Conservation (phyloP, 2,329 filamentous ascomycete species). For the Pseudogymnoascus sp. region DNA sequence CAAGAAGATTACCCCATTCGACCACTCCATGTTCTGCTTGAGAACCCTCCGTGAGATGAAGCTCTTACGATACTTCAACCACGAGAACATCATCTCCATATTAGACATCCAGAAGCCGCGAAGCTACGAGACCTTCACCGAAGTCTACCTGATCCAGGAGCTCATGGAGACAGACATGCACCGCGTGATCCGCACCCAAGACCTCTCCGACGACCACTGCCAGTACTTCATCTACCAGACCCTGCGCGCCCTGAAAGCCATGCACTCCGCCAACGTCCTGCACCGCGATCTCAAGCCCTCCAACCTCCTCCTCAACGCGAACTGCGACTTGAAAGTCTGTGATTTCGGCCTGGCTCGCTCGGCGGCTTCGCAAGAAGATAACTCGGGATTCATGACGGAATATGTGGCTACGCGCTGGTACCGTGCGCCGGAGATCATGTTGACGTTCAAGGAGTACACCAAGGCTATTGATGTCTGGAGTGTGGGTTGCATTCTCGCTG, state of each 20-base stretch:
- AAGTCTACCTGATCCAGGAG: constrained; percentile 98
- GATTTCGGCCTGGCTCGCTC: constrained; percentile 95
- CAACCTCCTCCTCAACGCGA: constrained; percentile 93
- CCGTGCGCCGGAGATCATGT: constrained; percentile 97
- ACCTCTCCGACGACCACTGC: constrained; percentile 97
- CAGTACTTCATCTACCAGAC: constrained; percentile 99
- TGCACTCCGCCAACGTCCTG: constrained; percentile 98
- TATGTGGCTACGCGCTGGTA: constrained; percentile 99
- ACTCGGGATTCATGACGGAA: constrained; percentile 99
- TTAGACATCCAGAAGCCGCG: constrained; percentile 97
- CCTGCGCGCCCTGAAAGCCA: constrained; percentile 91
- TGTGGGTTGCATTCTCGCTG: constrained; percentile 93
- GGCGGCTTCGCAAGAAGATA: constrained; percentile 94
- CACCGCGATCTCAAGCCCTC: constrained; percentile 97
- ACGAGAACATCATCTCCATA: constrained; percentile 99
- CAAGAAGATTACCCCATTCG: constrained; percentile 99
- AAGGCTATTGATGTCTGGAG: constrained; percentile 99
- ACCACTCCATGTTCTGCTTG: constrained; percentile 98
- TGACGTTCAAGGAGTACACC: constrained; percentile 99
- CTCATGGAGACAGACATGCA: constrained; percentile 99
- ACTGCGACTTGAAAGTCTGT: constrained; percentile 98
- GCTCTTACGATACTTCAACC: constrained; percentile 96
- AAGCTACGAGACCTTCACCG: constrained; percentile 91
- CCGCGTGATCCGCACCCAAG: constrained; percentile 94
- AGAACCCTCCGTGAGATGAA: constrained; percentile 98